A percentile compares a stretch with the other conserved stretches of the same genome.
Conservation (phyloP, 1,284 basidiomycete genomes). For the Trichosporon ovoides region DNA sequence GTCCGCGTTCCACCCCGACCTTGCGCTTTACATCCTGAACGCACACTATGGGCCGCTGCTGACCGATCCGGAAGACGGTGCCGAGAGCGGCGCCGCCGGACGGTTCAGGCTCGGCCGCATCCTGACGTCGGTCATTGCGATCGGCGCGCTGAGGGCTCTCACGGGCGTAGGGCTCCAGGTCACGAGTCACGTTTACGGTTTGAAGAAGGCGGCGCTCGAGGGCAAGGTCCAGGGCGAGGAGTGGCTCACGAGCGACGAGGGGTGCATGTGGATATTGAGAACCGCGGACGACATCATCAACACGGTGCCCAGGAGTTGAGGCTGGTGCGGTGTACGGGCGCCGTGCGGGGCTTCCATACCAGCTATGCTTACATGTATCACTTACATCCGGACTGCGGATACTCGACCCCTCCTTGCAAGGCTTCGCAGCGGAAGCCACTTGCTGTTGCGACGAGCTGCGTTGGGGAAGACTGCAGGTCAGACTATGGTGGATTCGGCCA, state of each 20-base stretch:
- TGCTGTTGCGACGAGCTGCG: no score
- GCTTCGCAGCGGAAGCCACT: no score
- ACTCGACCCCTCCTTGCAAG: no score
- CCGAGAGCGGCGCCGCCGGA: constrained; percentile 40
- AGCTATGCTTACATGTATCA: no score
- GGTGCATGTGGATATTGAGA: constrained; percentile 83
- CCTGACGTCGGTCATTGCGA: constrained; percentile 79
- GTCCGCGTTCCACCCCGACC: constrained; percentile 62
- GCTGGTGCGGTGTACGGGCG: no score
- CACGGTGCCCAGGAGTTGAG: not conserved
- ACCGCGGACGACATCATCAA: constrained; percentile 60
- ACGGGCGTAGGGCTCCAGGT: constrained; percentile 87
- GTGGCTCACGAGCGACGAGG: constrained; percentile 84
- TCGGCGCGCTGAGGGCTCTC: constrained; percentile 81
- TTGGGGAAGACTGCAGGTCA: no score
- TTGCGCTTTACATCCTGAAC: constrained; percentile 82
- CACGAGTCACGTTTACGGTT: constrained; percentile 84
- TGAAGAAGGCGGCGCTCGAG: constrained; percentile 60
- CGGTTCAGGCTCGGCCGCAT: constrained; percentile 61
- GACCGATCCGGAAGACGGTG: constrained; percentile 58
- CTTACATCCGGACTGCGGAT: no score
- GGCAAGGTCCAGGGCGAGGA: constrained; percentile 60
- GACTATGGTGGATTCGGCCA: no score
- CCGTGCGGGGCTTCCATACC: no score
- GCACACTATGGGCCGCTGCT: constrained; percentile 83